Evolutionary conservation across 1,284 basidiomycete species (phyloP), one percentile per base, ranked within the genome.

Genomic region (Ganoderma meredithae): DNA sequence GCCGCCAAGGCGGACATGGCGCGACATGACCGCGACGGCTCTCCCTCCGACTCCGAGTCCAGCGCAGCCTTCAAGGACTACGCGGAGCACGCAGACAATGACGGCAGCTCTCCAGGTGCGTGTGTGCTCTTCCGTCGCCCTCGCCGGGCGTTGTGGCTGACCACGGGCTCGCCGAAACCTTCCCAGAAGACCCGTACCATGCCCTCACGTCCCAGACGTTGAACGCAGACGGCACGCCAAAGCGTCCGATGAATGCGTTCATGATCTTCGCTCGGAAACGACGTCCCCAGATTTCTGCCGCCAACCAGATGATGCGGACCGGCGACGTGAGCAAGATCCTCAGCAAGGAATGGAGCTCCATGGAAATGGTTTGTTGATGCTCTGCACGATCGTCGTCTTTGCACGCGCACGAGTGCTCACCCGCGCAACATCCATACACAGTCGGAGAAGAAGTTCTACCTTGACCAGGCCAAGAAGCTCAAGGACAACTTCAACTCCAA

Each of bases 231-330:
- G 93, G 93, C 41, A 94, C 93, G 53, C 93, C 93, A 31, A 93
- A 93, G 77, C 88, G 93, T 13, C 93, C 93, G 52, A 95, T 95
- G 93, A 95, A 95, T 78, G 93, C 93, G 31, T 95, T 95, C 81
- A 95, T 95, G 93, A 95, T 95, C 69, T 95, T 94, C 75, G 93
- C 93, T 67, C 87, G 93, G n/a, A 85, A 89, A 66, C 84, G 93
- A 66, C 82, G 93, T 41, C 93, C 93, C 19, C 90, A 95, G 79
- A 91, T 95, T 43, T 89, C 91, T 6, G 88, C 91, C 22, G 90
- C 91, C 70, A 92, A 95, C 78, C 91, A 93, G 77, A 87, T 91
- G 64, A 91, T 95, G 91, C 89, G 93, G 55, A 95, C 93, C 0
- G 93, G 93, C 27, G 93, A 95, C 76, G 93, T 95, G 65, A 91